Percentiles rank a stretch among this genome's conserved stretches.
Evolutionary conservation across 129 eudicot species (phyloP).

Genomic region (Tanacetum coccineum): DNA sequence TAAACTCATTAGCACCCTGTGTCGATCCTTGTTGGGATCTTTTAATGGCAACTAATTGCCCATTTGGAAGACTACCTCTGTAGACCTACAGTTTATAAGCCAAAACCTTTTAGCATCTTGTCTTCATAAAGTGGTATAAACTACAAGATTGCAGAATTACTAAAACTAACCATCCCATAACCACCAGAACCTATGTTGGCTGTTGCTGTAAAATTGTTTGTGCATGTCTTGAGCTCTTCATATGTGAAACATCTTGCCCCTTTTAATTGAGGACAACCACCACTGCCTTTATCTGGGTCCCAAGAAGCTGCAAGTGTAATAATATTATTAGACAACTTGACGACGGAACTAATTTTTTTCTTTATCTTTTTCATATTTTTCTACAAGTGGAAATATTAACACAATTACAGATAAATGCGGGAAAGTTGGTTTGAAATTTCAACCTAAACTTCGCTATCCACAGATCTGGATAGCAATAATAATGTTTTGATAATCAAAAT

Average conservation of each 20-base stretch:
- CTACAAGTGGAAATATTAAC: too few relatives aligned
- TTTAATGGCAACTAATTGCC: conserved; percentile 32
- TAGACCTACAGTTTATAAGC: too few relatives aligned
- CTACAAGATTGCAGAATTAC: too few relatives aligned
- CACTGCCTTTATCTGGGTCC: conserved; percentile 50
- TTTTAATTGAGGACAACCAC: conserved; percentile 61
- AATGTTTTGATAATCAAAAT: too few relatives aligned
- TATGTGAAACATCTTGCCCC: conserved; percentile 70
- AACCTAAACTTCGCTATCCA: too few relatives aligned
- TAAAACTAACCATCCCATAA: too few relatives aligned
- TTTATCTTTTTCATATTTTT: background rate
- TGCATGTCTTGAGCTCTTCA: conserved; percentile 65
- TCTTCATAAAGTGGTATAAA: too few relatives aligned
- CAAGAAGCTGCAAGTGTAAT: conserved; percentile 52
- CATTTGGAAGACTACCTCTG: background rate
- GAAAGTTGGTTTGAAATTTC: too few relatives aligned
- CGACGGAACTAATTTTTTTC: background rate
- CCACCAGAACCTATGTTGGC: conserved; percentile 55
- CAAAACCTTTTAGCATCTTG: too few relatives aligned
- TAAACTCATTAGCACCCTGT: conserved; percentile 70
- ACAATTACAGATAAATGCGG: too few relatives aligned
- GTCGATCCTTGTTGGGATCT: conserved; percentile 48
- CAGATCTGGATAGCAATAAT: too few relatives aligned
- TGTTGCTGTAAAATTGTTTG: conserved; percentile 65
- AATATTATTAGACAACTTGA: background rate